Conservation (phyloP, 2,329 filamentous ascomycete species). For the Annulohypoxylon truncatum region DNA sequence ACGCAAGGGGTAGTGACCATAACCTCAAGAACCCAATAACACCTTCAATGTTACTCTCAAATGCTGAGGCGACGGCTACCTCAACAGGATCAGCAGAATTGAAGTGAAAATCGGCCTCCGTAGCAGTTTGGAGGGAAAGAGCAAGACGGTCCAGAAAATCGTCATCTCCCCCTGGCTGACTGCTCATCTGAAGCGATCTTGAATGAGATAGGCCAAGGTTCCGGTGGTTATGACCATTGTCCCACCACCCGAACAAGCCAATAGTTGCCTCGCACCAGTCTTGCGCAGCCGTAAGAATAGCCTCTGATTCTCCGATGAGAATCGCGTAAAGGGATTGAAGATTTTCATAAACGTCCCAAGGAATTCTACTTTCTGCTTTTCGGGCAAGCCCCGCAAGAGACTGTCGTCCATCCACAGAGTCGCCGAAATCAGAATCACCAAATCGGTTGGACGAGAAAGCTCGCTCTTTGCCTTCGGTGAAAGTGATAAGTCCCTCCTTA, state of each 20-base stretch:
- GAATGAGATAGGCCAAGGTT: constrained; percentile 52
- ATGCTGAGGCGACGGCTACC: constrained; percentile 81
- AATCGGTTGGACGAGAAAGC: constrained; percentile 50
- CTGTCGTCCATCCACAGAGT: constrained; percentile 57
- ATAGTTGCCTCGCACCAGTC: constrained; percentile 94
- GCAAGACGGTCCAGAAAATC: constrained; percentile 81
- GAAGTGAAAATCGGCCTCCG: constrained; percentile 78
- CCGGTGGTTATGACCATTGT: constrained; percentile 70
- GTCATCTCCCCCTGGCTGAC: constrained; percentile 63
- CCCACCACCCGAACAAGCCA: constrained; percentile 90
- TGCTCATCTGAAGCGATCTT: constrained; percentile 53
- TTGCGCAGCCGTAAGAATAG: constrained; percentile 80
- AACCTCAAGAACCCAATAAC: constrained; percentile 78
- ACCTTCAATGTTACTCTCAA: constrained; percentile 84
- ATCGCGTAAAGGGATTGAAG: constrained; percentile 84
- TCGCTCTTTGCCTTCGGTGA: constrained; percentile 79
- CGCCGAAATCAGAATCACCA: constrained; percentile 50
- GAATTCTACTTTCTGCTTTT: constrained; percentile 86
- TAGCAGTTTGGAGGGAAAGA: constrained; percentile 75
- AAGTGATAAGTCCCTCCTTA: constrained; percentile 76
- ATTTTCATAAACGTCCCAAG: constrained; percentile 90
- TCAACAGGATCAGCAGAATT: constrained; percentile 82
- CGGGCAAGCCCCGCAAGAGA: constrained; percentile 74
- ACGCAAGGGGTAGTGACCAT: constrained; percentile 84
- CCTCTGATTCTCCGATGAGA: constrained; percentile 77